phyloP scores from a whole-genome alignment of 805 yeast genomes.

The Saccharomycopsis lassenensis region DNA sequence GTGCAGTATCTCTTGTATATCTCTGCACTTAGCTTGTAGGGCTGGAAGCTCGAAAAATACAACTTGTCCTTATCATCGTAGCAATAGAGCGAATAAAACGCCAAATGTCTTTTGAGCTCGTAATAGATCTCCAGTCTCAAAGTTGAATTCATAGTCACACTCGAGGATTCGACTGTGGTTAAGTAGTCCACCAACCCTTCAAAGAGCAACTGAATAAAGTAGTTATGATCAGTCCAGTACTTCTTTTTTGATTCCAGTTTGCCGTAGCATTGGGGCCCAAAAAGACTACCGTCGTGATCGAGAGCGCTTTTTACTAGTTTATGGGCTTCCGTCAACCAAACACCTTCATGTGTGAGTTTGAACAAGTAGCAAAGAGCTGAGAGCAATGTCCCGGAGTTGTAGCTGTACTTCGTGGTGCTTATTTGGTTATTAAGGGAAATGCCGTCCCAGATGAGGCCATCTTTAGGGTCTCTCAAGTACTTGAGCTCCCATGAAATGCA shows the following conservation, averaged over 20 bases:
- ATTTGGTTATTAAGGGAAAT: conserved; percentile 32
- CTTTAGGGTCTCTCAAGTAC: conserved; percentile 37
- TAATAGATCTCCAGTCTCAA: conserved; percentile 30
- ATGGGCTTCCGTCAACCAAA: conserved; percentile 30
- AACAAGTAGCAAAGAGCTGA: conserved; percentile 43
- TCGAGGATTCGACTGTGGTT: conserved; percentile 19
- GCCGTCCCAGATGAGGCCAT: conserved; percentile 46
- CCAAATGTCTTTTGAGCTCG: conserved; percentile 39
- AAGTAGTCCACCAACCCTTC: conserved; percentile 62
- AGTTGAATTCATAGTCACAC: too few species aligned
- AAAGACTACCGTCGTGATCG: conserved; percentile 38
- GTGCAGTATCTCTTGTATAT: conserved; percentile 35
- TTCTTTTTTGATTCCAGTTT: conserved; percentile 30
- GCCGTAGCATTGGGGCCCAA: conserved; percentile 45
- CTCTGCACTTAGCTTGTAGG: conserved; percentile 35
- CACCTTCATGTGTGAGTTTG: conserved; percentile 37
- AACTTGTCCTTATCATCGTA: conserved; percentile 41
- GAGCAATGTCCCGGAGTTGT: conserved; percentile 55
- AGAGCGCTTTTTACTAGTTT: conserved; percentile 33
- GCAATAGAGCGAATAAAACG: conserved; percentile 40
- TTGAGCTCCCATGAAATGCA: conserved; percentile 45
- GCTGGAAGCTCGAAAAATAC: conserved; percentile 43
- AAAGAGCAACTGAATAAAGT: conserved; percentile 50
- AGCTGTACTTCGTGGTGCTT: conserved; percentile 46
- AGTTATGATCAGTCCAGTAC: conserved; percentile 54